Conservation (phyloP, 2,329 filamentous ascomycete species). For the Furcasterigmium sp. region DNA sequence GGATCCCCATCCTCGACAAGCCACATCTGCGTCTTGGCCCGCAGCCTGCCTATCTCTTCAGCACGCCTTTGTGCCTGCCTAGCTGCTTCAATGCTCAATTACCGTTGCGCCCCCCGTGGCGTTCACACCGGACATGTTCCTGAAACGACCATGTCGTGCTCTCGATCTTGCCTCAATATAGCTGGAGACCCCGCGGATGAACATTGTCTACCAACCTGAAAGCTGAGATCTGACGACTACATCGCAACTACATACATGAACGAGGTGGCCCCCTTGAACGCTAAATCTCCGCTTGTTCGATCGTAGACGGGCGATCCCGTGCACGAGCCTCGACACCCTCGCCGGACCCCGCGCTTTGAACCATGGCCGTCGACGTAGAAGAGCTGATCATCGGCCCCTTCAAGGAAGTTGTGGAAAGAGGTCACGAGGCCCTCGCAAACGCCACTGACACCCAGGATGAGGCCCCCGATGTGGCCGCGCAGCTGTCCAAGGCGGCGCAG, state of each 20-base stretch:
- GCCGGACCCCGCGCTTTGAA: neutral
- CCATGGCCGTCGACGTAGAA: conserved; percentile 10
- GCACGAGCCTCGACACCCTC: neutral
- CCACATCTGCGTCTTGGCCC: neutral
- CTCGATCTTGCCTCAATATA: too few relatives aligned
- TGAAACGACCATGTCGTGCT: too few relatives aligned
- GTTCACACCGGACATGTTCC: too few relatives aligned
- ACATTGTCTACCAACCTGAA: too few relatives aligned
- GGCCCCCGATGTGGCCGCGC: conserved; percentile 15
- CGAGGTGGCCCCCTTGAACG: neutral
- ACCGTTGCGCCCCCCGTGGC: too few relatives aligned
- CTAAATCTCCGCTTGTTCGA: neutral
- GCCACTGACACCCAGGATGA: conserved; percentile 19
- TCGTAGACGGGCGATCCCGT: neutral
- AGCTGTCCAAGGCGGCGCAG: conserved; percentile 26
- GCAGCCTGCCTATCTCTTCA: neutral
- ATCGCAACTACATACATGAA: neutral
- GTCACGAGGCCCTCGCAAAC: conserved; percentile 28
- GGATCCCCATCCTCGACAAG: neutral
- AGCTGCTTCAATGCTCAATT: too few relatives aligned
- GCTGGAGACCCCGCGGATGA: too few relatives aligned
- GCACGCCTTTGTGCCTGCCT: too few relatives aligned
- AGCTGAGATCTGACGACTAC: neutral
- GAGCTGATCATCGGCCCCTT: conserved; percentile 22
- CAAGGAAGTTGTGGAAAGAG: conserved; percentile 30